Base-by-base conservation (phyloP, 306 rosid species). In the Vicia villosa region DNA sequence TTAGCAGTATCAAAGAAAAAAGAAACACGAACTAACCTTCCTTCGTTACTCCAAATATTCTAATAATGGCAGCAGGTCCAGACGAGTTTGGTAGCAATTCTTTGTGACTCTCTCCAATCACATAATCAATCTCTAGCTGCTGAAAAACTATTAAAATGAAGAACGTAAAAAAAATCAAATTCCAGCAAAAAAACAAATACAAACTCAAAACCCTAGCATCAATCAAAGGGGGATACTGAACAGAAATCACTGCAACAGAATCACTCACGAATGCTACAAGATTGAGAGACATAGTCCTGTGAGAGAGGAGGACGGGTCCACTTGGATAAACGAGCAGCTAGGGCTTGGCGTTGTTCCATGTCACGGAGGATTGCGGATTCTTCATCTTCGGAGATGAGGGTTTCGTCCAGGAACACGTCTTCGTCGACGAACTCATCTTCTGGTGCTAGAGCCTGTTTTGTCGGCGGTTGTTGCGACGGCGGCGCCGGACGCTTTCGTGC, bases 401-500 rank as follows among this genome's bases (percentile, higher is more conserved):
- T 85, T 77, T 94, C 95, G 76, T 87, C 82, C 11, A 90, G 78
- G 81, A 83, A 94, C 40, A 94, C 87, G 47, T 94, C 98, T 68
- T 94, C 98, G 63, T 94, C 98, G n/a, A 86, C 57, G 72, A 90
- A 90, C 5, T 94, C 98, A 3, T 94, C 98, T 63, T 88, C 98
- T 38, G 77, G 84, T 0, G 90, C 64, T 1, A 61, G n/a, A 24
- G 88, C 86, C 8, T 76, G 95, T 77, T 55, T 89, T n/a, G 77
- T 69, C 68, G 83, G 82, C 0, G 93, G 80, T 0, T 81, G 83
- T 20, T 77, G 66, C 16, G 75, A 70, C 37, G 85, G 70, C 21
- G 90, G 83, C 15, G 88, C 67, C 4, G 84, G 81, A 10, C 96
- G 88, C 56, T 94, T 94, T 15, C 92, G 73, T 56, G 63, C 11